Conservation (phyloP, 108 stramenopile genomes). For the Aurantiochytrium sp. region DNA sequence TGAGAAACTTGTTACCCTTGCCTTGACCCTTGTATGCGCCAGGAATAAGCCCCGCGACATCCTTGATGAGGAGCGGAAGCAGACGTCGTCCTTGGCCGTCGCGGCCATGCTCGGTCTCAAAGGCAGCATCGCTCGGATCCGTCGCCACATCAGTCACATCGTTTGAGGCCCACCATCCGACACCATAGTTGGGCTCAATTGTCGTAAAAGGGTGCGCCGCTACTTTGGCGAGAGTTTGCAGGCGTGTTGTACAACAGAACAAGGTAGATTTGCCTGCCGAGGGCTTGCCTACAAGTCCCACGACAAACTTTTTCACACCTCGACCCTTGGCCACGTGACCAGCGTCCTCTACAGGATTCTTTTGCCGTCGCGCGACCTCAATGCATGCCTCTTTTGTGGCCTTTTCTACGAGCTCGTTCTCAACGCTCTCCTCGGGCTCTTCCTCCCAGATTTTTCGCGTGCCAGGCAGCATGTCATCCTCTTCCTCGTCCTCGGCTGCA, state of each 20-base stretch:
- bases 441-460: neutral
- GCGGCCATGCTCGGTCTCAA: slow-evolving; percentile 49
- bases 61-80: slow-evolving; percentile 68
- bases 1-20: slow-evolving; percentile 72
- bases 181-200: slow-evolving; percentile 82
- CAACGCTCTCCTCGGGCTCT: neutral
- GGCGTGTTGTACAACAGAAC: slow-evolving; percentile 50
- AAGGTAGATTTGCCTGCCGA: slow-evolving; percentile 66
- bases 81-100: slow-evolving; percentile 60
- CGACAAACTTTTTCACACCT: neutral
- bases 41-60: slow-evolving; percentile 82
- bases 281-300: slow-evolving; percentile 26
- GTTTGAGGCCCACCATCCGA: slow-evolving; percentile 59
- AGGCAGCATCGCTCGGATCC: neutral
- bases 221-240: slow-evolving; percentile 59
- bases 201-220: slow-evolving; percentile 85
- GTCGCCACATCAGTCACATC: slow-evolving; percentile 43
- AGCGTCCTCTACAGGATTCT: neutral
- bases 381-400: neutral
- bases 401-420: neutral
- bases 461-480: neutral
- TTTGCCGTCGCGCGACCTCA: neutral
- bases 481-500: neutral
- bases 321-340: neutral
- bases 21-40: slow-evolving; percentile 76